These are phyloP conservation scores for Suillus tomentosus DNA, from an alignment of 768 basidiomycete species.

Conservation along the genomic window DNA sequence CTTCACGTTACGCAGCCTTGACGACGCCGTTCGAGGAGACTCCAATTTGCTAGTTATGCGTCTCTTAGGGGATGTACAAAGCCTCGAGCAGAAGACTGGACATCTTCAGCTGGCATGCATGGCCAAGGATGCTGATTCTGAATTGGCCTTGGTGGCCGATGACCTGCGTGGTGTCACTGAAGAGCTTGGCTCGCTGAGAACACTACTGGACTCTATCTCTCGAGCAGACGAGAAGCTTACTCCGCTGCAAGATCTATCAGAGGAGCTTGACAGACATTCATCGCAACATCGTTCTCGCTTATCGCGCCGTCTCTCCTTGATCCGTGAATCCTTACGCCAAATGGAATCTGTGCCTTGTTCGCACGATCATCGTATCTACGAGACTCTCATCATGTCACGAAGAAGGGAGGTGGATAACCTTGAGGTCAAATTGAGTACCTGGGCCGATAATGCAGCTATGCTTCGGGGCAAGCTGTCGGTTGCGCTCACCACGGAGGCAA, in stretches of 20 bases:
- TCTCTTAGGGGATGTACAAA: slow-evolving; percentile 55
- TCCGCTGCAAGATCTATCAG: slow-evolving; percentile 39
- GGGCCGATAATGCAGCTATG: slow-evolving; percentile 41
- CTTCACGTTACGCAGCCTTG: slow-evolving; percentile 59
- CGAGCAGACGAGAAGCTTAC: slow-evolving; percentile 33
- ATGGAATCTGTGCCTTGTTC: slow-evolving; percentile 54
- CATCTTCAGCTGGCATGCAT: slow-evolving; percentile 54
- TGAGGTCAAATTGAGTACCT: slow-evolving; percentile 48
- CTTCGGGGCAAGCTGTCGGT: slow-evolving; percentile 41
- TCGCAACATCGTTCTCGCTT: slow-evolving; percentile 39
- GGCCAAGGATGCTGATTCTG: slow-evolving; percentile 53
- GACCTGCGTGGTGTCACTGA: slow-evolving; percentile 42
- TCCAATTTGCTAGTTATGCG: slow-evolving; percentile 69
- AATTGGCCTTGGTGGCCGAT: slow-evolving; percentile 38
- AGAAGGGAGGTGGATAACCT: slow-evolving; percentile 51
- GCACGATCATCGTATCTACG: slow-evolving; percentile 46
- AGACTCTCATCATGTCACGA: slow-evolving; percentile 51
- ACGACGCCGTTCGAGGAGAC: slow-evolving; percentile 68
- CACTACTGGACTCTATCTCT: slow-evolving; percentile 32
- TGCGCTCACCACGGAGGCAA: slow-evolving; percentile 42
- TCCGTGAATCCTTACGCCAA: slow-evolving; percentile 53
- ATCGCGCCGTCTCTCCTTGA: slow-evolving; percentile 50
- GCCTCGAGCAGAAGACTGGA: slow-evolving; percentile 46
- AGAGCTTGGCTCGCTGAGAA: slow-evolving; percentile 43
- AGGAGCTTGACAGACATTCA: slow-evolving; percentile 38